Conservation (phyloP, 192 early-diverging fungal species). For the Entomortierella lignicola region DNA sequence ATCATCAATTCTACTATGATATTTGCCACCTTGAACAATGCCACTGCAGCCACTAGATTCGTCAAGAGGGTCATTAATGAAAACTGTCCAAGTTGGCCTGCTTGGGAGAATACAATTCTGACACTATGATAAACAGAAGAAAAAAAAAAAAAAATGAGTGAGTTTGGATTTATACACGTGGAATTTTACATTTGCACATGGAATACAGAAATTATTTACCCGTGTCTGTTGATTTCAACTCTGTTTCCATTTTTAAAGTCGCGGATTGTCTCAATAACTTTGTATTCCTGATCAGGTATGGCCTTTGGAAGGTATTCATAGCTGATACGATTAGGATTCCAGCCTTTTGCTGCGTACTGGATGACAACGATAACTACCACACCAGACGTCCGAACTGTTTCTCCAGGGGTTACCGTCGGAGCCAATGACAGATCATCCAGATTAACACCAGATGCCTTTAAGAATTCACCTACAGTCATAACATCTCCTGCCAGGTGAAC, state of each 20-base stretch:
- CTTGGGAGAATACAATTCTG: slow-evolving; percentile 54
- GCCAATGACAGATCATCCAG: slow-evolving; percentile 32
- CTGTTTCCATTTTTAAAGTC: slow-evolving; percentile 31
- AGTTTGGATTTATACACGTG: background rate
- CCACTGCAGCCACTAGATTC: slow-evolving; percentile 53
- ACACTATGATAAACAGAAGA: slow-evolving; percentile 24
- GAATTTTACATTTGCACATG: too few species aligned
- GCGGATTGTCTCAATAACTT: slow-evolving; percentile 50
- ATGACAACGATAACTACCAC: slow-evolving; percentile 57
- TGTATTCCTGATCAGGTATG: slow-evolving; percentile 56
- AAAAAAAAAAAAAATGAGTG: background rate
- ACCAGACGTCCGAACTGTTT: slow-evolving; percentile 49
- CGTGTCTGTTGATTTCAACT: slow-evolving; percentile 53
- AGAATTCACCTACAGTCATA: slow-evolving; percentile 46
- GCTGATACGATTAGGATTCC: slow-evolving; percentile 40
- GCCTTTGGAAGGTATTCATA: slow-evolving; percentile 57
- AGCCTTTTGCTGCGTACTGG: slow-evolving; percentile 53
- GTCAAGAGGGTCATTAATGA: slow-evolving; percentile 49
- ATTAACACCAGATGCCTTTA: slow-evolving; percentile 45
- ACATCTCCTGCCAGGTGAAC: slow-evolving; percentile 49
- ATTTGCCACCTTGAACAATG: slow-evolving; percentile 53
- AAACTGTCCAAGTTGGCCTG: slow-evolving; percentile 54
- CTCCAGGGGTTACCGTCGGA: slow-evolving; percentile 19
- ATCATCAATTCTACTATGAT: slow-evolving; percentile 54
- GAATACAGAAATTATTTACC: slow-evolving; percentile 42